A percentile compares a stretch with the other conserved stretches of the same genome.
These are phyloP conservation scores for Mycena venus DNA, from an alignment of 768 basidiomycete genomes.

Conservation along the genomic window DNA sequence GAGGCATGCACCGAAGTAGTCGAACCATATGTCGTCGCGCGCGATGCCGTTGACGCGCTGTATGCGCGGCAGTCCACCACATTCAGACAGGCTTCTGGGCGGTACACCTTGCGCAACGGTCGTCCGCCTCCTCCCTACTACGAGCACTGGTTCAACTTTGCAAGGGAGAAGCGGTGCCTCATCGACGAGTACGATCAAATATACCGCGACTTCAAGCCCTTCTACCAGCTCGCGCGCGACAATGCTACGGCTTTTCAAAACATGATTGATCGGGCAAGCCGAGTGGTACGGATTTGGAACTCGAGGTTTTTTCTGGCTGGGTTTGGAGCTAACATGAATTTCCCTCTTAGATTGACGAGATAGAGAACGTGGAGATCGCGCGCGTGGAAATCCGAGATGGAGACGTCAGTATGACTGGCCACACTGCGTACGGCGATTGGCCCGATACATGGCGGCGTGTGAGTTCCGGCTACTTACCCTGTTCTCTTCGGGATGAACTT, in stretches of 20 bases:
- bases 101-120: slow-evolving; percentile 7
- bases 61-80: slow-evolving; percentile 25
- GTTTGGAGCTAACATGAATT: not conserved
- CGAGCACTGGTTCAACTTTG: slow-evolving; percentile 17
- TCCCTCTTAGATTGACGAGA: not conserved
- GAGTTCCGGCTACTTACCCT: not conserved
- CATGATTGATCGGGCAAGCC: not conserved
- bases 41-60: not conserved
- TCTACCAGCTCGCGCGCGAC: slow-evolving; percentile 4
- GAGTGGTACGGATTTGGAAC: not conserved
- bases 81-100: slow-evolving; percentile 5
- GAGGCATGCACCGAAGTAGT: too few species aligned
- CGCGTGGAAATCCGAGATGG: not conserved
- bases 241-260: not conserved
- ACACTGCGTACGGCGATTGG: not conserved
- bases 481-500: not conserved
- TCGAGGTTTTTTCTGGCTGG: not conserved
- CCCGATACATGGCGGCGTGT: not conserved
- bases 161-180: slow-evolving; percentile 11
- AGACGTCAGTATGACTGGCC: not conserved
- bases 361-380: not conserved
- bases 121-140: slow-evolving; percentile 10
- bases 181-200: slow-evolving; percentile 32
- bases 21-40: not conserved
- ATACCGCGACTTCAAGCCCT: slow-evolving; percentile 19